These are phyloP conservation scores for Penstemon davidsonii DNA, from an alignment of 257 asterid species.

Conservation along the genomic window DNA sequence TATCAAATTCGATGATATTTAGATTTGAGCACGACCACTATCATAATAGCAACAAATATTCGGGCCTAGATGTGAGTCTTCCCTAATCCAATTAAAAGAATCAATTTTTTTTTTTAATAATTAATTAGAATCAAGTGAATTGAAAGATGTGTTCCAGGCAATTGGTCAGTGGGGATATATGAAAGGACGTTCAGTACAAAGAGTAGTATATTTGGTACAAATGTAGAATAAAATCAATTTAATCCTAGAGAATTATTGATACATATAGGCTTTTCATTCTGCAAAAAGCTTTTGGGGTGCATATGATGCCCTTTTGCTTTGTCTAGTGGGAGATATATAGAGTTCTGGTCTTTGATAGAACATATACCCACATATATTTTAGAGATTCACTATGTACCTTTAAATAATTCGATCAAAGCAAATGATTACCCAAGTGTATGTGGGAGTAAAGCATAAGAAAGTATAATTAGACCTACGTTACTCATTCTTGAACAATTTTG, in stretches of 20 bases:
- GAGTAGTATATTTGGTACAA: slow-evolving; percentile 26
- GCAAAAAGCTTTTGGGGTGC: slow-evolving; percentile 67
- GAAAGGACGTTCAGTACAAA: background rate
- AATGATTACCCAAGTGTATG: slow-evolving; percentile 38
- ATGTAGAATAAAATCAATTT: background rate
- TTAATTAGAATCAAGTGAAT: slow-evolving; percentile 17
- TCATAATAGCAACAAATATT: too few relatives aligned
- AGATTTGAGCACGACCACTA: too few relatives aligned
- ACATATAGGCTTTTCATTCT: slow-evolving; percentile 46
- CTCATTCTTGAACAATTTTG: too few relatives aligned
- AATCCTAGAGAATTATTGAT: background rate
- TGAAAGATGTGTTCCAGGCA: slow-evolving; percentile 26
- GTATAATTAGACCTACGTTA: too few relatives aligned
- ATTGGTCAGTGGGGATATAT: slow-evolving; percentile 30
- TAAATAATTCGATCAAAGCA: slow-evolving; percentile 31
- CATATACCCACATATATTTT: slow-evolving; percentile 35
- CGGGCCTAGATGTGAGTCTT: slow-evolving; percentile 16
- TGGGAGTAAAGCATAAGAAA: background rate
- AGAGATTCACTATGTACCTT: slow-evolving; percentile 30
- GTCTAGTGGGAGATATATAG: slow-evolving; percentile 50
- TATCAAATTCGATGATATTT: too few relatives aligned
- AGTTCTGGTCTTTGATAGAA: slow-evolving; percentile 56
- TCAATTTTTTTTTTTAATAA: background rate
- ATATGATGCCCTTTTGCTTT: slow-evolving; percentile 61
- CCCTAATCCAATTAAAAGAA: slow-evolving; percentile 36